These are phyloP conservation scores for Globisporangium radiosum DNA, from an alignment of 352 stramenopile genomes.

Conservation along the genomic window DNA sequence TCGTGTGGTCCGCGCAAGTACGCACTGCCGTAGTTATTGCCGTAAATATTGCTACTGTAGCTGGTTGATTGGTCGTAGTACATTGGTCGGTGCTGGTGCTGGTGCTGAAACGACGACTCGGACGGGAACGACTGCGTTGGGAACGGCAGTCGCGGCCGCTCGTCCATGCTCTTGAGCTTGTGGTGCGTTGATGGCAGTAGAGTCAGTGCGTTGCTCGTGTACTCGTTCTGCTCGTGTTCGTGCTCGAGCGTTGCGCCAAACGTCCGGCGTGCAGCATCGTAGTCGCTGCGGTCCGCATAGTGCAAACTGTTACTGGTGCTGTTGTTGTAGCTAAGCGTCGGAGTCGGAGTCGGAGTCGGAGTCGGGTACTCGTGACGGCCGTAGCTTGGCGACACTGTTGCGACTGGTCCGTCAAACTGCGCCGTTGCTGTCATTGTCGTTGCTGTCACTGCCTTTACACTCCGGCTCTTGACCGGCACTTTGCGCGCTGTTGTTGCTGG, in stretches of 20 bases:
- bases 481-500: neutral
- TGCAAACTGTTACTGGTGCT: slow-evolving; percentile 2
- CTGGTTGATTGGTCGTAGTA: too few relatives aligned
- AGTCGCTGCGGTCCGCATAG: slow-evolving; percentile 1
- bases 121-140: slow-evolving; percentile 54
- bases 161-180: slow-evolving; percentile 26
- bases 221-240: slow-evolving; percentile 6
- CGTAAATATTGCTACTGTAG: neutral
- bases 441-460: too few relatives aligned
- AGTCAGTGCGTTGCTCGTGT: slow-evolving; percentile 10
- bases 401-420: too few relatives aligned
- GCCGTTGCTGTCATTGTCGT: too few relatives aligned
- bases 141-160: slow-evolving; percentile 45
- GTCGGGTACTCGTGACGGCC: too few relatives aligned
- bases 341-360: too few relatives aligned
- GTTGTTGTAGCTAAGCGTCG: neutral
- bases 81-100: slow-evolving; percentile 8
- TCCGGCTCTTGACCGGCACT: too few relatives aligned
- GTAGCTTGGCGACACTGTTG: too few relatives aligned
- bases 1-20: slow-evolving; percentile 10
- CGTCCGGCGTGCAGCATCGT: too few relatives aligned
- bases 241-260: slow-evolving; percentile 16
- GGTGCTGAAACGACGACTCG: slow-evolving; percentile 38
- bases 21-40: slow-evolving; percentile 17
- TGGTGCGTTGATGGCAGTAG: slow-evolving; percentile 12